Evolutionary conservation across 83 land plant species (phyloP).

Genomic region (Diphasiastrum complanatum): DNA sequence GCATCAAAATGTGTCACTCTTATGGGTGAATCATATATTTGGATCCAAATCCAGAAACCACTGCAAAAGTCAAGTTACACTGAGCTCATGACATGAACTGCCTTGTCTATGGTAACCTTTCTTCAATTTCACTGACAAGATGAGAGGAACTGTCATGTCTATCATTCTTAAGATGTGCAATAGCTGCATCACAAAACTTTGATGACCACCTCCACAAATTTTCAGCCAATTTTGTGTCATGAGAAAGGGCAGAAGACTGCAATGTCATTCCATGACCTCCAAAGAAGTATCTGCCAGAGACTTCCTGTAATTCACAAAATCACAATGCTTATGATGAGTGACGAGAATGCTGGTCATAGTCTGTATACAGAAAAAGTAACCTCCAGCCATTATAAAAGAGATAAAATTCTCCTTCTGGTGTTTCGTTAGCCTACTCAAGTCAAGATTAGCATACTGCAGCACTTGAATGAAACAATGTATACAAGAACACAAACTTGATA

Average conservation of each 20-base stretch:
- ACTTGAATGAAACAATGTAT: background rate
- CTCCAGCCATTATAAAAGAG: background rate
- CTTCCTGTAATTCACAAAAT: constrained; percentile 28
- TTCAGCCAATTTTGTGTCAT: constrained; percentile 33
- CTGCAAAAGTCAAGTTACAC: no score
- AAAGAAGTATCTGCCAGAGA: constrained; percentile 53
- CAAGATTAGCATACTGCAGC: background rate
- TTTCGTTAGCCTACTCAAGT: no score
- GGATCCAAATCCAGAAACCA: no score
- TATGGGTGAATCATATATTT: no score
- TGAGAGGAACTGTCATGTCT: no score
- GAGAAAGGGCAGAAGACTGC: constrained; percentile 35
- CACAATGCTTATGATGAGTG: constrained; percentile 4
- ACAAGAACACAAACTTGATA: background rate
- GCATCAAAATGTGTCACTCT: no score
- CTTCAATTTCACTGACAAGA: no score
- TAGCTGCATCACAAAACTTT: no score
- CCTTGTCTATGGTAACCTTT: no score
- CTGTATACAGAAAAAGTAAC: background rate
- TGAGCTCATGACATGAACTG: no score
- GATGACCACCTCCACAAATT: constrained; percentile 40
- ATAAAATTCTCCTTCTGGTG: background rate
- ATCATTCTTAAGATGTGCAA: no score
- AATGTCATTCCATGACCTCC: constrained; percentile 60
- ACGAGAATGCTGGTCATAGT: background rate